These are phyloP conservation scores for Sequoia sempervirens DNA, from an alignment of 75 land plant species.

Conservation along the genomic window DNA sequence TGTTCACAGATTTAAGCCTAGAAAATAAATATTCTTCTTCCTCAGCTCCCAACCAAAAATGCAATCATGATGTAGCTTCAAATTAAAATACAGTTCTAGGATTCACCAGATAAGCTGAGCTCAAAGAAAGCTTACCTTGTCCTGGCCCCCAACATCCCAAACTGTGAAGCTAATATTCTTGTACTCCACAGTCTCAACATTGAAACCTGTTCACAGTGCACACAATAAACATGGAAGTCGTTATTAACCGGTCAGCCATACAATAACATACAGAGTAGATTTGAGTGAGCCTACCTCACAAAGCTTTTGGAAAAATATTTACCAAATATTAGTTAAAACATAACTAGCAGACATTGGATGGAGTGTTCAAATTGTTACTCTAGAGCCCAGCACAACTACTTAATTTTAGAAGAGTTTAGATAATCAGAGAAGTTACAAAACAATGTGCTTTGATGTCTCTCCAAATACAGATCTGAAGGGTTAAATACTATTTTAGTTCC, in stretches of 20 bases:
- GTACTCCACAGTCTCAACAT: conserved; percentile 53
- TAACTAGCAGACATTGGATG: not conserved
- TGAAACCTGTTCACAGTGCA: conserved; percentile 22
- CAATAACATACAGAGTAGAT: not conserved
- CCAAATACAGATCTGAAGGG: not conserved
- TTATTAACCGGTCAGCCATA: not conserved
- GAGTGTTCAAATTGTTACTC: not conserved
- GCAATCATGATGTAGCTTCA: not conserved
- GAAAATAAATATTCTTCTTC: not conserved
- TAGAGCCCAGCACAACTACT: not conserved
- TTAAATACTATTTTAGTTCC: not conserved
- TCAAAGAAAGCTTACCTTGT: conserved; percentile 25
- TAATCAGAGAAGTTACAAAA: not conserved
- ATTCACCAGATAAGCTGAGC: not conserved
- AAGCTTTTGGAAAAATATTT: not conserved
- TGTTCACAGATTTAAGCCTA: not conserved
- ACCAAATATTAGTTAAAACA: not conserved
- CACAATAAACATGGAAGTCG: not conserved
- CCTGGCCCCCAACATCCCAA: conserved; percentile 62
- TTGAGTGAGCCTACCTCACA: not conserved
- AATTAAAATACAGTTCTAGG: not conserved
- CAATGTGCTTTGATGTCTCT: not conserved
- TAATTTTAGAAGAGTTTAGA: not conserved
- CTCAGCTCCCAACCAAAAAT: not conserved
- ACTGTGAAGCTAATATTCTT: conserved; percentile 59